Base-by-base conservation (phyloP, 164 flowering plant species). In the Vitis cinerea region DNA sequence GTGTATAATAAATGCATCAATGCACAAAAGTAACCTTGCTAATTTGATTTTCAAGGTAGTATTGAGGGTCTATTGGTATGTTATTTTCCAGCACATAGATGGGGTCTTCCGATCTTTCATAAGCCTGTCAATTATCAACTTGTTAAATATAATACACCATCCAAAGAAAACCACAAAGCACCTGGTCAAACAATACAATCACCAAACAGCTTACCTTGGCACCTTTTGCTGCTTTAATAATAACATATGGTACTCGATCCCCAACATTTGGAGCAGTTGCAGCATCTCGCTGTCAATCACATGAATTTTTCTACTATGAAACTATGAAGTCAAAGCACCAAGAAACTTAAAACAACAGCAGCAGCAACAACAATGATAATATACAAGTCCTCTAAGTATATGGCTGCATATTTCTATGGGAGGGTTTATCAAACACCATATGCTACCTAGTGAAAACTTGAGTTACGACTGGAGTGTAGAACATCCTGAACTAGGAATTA, bases 191-290 rank as follows among this genome's bases (percentile, higher is more conserved):
- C 44, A 37, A 37, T 37, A 6, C 44, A 37, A 37, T 37, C 48
- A 73, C 27, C 29, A 37, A 70, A 57, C n/a, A 52, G 11, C 71
- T 76, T 84, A 91, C 99, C 98, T 96, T 96, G 57, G 99, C 97
- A 79, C 95, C 97, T 86, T 90, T 96, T 19, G 95, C 93, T 79
- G 95, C 98, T 84, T 92, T 96, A 71, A 96, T 73, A 61, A 93
- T 91, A 61, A 96, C 99, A 79, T 96, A 96, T 48, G 99, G 99
- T 57, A 96, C 99, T 69, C 99, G 89, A 78, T 96, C 99, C 75
- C 99, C 99, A 73, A 96, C 97, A 86, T 85, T 88, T 58, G 99
- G 99, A 77, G 99, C 99, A 71, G 98, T 96, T 51, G 97, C 98
- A 83, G 99, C 89, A 92, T 93, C 99, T 79, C 99, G 75, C 99